Evolutionary conservation across 2,329 filamentous ascomycete genomes (phyloP).

Genomic region (Ophiosphaerella narmari): DNA sequence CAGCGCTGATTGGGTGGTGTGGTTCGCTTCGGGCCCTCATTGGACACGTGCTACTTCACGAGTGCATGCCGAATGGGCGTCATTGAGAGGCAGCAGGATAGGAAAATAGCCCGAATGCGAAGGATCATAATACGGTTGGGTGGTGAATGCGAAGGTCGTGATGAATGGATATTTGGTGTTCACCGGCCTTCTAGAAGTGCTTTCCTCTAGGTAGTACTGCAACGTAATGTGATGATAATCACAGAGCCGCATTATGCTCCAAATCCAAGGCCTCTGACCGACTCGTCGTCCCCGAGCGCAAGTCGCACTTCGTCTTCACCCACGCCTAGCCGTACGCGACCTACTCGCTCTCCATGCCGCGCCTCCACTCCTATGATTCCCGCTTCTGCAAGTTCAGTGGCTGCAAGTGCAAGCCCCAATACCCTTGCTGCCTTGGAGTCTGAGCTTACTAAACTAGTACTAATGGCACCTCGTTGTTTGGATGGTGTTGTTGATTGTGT

Average conservation of each 20-base stretch:
- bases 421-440: conserved; percentile 50
- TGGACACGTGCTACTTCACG: neutral
- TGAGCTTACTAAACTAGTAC: conserved; percentile 24
- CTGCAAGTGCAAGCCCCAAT: conserved; percentile 69
- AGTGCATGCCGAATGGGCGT: neutral
- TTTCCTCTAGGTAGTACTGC: neutral
- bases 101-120: neutral
- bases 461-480: conserved; percentile 20
- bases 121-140: neutral
- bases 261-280: conserved; percentile 76
- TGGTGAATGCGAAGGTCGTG: neutral
- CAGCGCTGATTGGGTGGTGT: neutral
- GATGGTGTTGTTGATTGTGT: conserved; percentile 17
- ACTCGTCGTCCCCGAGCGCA: conserved; percentile 84
- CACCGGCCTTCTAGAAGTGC: conserved; percentile 8
- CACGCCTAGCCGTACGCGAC: conserved; percentile 82
- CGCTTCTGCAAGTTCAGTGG: conserved; percentile 81
- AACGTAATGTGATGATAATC: neutral
- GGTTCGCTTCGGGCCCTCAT: neutral
- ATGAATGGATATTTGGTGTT: neutral
- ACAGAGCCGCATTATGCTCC: conserved; percentile 17
- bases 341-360: conserved; percentile 77
- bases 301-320: conserved; percentile 89
- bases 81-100: neutral
- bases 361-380: conserved; percentile 86